phyloP scores from a whole-genome alignment of 2,329 filamentous ascomycete genomes.

The Fusarium chuoi region DNA sequence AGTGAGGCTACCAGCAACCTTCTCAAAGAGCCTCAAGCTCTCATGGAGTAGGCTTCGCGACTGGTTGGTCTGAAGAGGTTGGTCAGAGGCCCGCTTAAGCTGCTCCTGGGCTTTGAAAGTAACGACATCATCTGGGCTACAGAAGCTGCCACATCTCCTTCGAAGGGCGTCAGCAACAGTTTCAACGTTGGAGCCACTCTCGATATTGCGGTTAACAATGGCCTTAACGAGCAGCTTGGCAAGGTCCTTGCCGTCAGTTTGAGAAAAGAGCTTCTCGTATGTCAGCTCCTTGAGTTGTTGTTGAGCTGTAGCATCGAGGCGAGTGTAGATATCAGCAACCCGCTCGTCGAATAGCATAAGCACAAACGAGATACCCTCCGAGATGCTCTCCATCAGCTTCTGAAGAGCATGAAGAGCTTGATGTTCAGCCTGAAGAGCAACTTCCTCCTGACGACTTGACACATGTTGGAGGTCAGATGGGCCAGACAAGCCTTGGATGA shows the following conservation, averaged over 20 bases:
- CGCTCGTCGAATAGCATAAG: conserved; percentile 94
- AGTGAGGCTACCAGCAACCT: conserved; percentile 85
- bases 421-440: conserved; percentile 93
- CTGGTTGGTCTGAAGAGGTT: conserved; percentile 77
- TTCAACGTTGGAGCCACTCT: conserved; percentile 96
- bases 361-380: conserved; percentile 96
- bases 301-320: conserved; percentile 76
- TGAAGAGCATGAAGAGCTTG: conserved; percentile 89
- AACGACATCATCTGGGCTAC: conserved; percentile 94
- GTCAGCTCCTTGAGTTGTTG: conserved; percentile 80
- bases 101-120: conserved; percentile 99
- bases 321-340: conserved; percentile 84
- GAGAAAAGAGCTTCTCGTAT: conserved; percentile 88
- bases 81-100: conserved; percentile 86
- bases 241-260: conserved; percentile 81
- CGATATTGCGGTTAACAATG: conserved; percentile 97
- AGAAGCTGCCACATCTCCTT: conserved; percentile 94
- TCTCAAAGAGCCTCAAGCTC: conserved; percentile 86
- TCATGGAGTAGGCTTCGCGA: conserved; percentile 86
- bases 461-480: conserved; percentile 84
- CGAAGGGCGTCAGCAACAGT: conserved; percentile 95
- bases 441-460: conserved; percentile 86
- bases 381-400: conserved; percentile 87
- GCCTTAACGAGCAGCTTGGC: conserved; percentile 96
- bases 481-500: conserved; percentile 94